Evolutionary conservation across 495 filamentous ascomycete genomes (phyloP).

Genomic region (Thermothielavioides terrestris): DNA sequence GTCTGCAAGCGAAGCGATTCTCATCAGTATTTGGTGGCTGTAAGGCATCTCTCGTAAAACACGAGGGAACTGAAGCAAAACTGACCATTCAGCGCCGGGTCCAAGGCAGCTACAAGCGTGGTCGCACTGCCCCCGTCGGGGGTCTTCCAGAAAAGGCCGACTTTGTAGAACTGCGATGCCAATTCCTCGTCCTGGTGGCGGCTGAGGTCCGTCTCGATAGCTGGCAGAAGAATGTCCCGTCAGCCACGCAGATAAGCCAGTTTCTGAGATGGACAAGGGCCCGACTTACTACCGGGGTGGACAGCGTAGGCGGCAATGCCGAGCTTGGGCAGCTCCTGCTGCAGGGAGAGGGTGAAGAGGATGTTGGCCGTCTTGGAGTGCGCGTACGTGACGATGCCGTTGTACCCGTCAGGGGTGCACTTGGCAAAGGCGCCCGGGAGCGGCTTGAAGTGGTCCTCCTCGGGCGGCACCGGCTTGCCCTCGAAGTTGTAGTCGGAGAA

Average conservation of each 20-base stretch:
- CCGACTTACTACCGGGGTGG: conserved; percentile 41
- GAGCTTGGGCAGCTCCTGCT: conserved; percentile 24
- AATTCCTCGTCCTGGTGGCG: conserved; percentile 34
- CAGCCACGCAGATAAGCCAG: too few species aligned
- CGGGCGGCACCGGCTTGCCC: conserved; percentile 29
- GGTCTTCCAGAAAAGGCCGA: conserved; percentile 41
- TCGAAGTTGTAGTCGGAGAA: conserved; percentile 53
- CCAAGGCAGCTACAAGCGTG: conserved; percentile 49
- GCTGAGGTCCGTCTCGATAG: conserved; percentile 33
- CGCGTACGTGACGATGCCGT: conserved; percentile 45
- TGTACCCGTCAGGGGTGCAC: conserved; percentile 42
- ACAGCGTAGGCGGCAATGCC: conserved; percentile 36
- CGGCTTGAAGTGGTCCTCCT: conserved; percentile 27
- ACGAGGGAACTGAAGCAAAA: background rate
- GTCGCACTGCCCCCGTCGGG: conserved; percentile 48
- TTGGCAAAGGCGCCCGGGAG: conserved; percentile 27
- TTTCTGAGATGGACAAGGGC: too few species aligned
- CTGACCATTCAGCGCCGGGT: conserved; percentile 41
- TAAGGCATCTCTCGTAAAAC: background rate
- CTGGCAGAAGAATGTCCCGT: conserved; percentile 4
- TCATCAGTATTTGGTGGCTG: conserved; percentile 5
- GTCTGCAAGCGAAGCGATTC: too few species aligned
- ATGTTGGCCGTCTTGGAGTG: conserved; percentile 56
- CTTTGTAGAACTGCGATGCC: conserved; percentile 30
- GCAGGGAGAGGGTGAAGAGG: conserved; percentile 45